These are phyloP conservation scores for Plasmodium malariae DNA, from an alignment of 169 alveolate species.

Conservation along the genomic window DNA sequence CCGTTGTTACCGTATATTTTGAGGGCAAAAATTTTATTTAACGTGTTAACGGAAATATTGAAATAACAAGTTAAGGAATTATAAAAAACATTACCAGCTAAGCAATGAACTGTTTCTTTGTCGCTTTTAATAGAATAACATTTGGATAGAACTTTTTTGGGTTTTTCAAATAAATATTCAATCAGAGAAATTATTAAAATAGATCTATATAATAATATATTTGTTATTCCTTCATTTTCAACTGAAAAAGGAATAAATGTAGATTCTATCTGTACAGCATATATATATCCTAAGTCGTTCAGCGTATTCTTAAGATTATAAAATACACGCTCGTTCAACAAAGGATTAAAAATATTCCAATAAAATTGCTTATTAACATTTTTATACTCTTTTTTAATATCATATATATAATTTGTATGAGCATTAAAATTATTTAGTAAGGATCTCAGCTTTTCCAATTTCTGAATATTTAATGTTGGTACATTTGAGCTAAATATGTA, in stretches of 20 bases:
- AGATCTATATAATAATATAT: constrained; percentile 37
- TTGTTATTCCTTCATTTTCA: constrained; percentile 49
- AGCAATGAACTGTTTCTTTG: constrained; percentile 14
- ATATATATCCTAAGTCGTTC: constrained; percentile 43
- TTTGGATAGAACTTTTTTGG: constrained; percentile 33
- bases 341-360: constrained; percentile 66
- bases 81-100: constrained; percentile 32
- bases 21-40: constrained; percentile 35
- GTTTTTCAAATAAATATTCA: constrained; percentile 48
- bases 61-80: constrained; percentile 48
- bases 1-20: constrained; percentile 64
- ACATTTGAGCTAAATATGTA: constrained; percentile 47
- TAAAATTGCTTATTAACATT: constrained; percentile 55
- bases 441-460: constrained; percentile 6
- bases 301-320: constrained; percentile 27
- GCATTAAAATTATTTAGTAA: constrained; percentile 48
- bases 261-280: constrained; percentile 57
- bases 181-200: constrained; percentile 50
- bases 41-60: constrained; percentile 28
- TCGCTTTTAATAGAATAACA: constrained; percentile 37
- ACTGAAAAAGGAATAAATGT: constrained; percentile 58
- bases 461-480: constrained; percentile 39
- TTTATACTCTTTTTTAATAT: constrained; percentile 55
- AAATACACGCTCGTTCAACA: constrained; percentile 59
- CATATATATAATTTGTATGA: constrained; percentile 30